These are phyloP conservation scores for Podospora anserina DNA, from an alignment of 495 filamentous ascomycete species.

Conservation along the genomic window DNA sequence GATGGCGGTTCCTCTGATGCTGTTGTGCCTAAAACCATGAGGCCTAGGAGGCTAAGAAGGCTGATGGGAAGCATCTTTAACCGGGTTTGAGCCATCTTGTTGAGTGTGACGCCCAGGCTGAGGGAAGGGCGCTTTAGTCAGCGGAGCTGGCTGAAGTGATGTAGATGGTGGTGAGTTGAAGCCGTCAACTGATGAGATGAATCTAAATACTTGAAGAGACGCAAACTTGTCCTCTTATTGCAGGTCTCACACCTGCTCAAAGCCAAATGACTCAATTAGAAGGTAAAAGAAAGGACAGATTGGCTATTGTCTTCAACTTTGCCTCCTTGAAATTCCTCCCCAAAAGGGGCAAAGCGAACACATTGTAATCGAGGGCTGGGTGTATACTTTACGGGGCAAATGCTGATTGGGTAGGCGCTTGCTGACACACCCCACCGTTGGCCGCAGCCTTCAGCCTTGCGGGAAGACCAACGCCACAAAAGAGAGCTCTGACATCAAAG, in stretches of 20 bases:
- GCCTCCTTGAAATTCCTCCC: constrained; percentile 11
- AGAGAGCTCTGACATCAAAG: neutral
- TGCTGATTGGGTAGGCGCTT: constrained; percentile 24
- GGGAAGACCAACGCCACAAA: constrained; percentile 1
- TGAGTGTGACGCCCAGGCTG: neutral
- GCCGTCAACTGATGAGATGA: neutral
- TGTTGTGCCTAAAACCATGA: constrained; percentile 24
- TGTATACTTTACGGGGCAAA: constrained; percentile 32
- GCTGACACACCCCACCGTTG: neutral
- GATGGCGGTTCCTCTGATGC: constrained; percentile 27
- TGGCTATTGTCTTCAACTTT: constrained; percentile 18
- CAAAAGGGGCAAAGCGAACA: neutral
- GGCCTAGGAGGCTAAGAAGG: constrained; percentile 27
- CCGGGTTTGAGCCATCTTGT: constrained; percentile 24
- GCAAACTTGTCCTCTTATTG: neutral
- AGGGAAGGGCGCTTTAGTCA: neutral
- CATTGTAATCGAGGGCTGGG: neutral
- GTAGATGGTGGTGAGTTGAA: constrained; percentile 10
- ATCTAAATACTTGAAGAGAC: constrained; percentile 5
- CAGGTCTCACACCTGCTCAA: neutral
- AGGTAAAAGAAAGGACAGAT: constrained; percentile 34
- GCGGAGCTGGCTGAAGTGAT: neutral
- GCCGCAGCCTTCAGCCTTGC: neutral
- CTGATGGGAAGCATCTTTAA: constrained; percentile 22
- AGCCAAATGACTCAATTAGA: constrained; percentile 25